Percentiles rank a stretch among this genome's conserved stretches.
These are phyloP conservation scores for Tulasnella sp. DNA, from an alignment of 768 basidiomycete species.

Conservation along the genomic window DNA sequence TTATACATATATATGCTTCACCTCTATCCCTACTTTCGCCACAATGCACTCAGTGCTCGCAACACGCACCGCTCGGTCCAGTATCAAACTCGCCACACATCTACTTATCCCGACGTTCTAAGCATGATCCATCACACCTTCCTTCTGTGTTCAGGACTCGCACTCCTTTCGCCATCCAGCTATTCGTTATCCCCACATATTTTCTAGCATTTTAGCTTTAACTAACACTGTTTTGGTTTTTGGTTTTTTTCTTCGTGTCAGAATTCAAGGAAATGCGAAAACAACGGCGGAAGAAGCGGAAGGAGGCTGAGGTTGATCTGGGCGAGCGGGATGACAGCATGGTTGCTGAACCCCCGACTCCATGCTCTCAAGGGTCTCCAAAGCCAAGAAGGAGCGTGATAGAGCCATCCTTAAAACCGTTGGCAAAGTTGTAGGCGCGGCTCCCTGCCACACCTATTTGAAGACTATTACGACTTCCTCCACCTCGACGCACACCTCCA, in stretches of 20 bases:
- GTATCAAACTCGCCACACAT: background rate
- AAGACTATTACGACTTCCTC: no score
- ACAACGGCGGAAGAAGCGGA: slow-evolving; percentile 90
- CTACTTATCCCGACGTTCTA: background rate
- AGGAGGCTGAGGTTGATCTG: slow-evolving; percentile 36
- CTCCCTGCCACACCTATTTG: no score
- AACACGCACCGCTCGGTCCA: background rate
- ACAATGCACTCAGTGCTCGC: background rate
- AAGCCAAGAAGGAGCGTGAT: slow-evolving; percentile 2
- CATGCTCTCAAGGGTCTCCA: background rate
- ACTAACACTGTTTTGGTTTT: slow-evolving; percentile 16
- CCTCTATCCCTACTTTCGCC: no score
- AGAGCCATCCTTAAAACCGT: background rate
- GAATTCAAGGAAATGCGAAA: slow-evolving; percentile 98
- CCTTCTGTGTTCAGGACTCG: background rate
- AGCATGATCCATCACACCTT: background rate
- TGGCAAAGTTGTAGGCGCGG: no score
- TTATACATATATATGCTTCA: no score
- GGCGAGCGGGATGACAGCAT: background rate
- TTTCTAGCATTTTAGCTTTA: slow-evolving; percentile 14
- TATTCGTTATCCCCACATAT: background rate
- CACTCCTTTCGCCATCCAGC: background rate
- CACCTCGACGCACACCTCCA: no score
- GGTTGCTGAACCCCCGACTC: background rate
- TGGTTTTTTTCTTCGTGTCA: slow-evolving; percentile 29